phyloP scores from a whole-genome alignment of 106 monocot genomes.

The Dactylorhiza incarnata region DNA sequence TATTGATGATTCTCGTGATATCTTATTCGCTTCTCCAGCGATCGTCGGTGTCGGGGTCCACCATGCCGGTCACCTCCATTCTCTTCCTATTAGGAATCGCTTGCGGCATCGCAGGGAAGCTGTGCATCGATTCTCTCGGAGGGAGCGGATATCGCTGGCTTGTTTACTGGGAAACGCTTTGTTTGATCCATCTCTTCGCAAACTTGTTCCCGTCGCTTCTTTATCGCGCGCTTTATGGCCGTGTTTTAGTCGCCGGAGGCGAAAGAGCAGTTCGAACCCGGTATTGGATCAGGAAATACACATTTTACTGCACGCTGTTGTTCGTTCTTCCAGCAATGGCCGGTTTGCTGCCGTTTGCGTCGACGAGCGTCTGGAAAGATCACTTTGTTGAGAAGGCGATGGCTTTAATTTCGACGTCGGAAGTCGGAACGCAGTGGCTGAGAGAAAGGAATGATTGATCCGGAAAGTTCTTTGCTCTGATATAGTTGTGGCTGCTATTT shows the following conservation, averaged over 20 bases:
- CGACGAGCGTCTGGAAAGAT: conserved; percentile 49
- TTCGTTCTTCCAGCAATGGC: conserved; percentile 48
- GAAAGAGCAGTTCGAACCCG: conserved; percentile 10
- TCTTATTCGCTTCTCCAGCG: conserved; percentile 60
- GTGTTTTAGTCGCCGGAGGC: conserved; percentile 16
- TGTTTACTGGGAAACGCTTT: conserved; percentile 67
- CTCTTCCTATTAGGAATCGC: conserved; percentile 47
- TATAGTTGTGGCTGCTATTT: too few relatives aligned
- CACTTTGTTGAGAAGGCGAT: conserved; percentile 33
- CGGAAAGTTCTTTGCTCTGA: too few relatives aligned
- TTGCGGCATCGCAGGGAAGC: conserved; percentile 72
- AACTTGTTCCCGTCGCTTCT: conserved; percentile 51
- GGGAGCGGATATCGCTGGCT: conserved; percentile 78
- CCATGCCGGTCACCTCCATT: conserved; percentile 88
- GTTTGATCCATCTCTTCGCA: conserved; percentile 66
- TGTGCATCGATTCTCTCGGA: conserved; percentile 79
- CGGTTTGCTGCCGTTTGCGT: conserved; percentile 79
- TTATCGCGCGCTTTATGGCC: conserved; percentile 55
- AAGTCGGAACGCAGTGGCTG: conserved; percentile 1
- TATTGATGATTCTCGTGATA: conserved; percentile 66
- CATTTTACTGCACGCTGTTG: conserved; percentile 40
- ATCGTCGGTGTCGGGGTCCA: conserved; percentile 30
- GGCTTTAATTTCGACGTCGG: not conserved
- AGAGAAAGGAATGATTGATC: not conserved
- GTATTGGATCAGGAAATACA: conserved; percentile 44